These are phyloP conservation scores for Mortierella sp. DNA, from an alignment of 371 early-diverging fungal genomes.

Conservation along the genomic window DNA sequence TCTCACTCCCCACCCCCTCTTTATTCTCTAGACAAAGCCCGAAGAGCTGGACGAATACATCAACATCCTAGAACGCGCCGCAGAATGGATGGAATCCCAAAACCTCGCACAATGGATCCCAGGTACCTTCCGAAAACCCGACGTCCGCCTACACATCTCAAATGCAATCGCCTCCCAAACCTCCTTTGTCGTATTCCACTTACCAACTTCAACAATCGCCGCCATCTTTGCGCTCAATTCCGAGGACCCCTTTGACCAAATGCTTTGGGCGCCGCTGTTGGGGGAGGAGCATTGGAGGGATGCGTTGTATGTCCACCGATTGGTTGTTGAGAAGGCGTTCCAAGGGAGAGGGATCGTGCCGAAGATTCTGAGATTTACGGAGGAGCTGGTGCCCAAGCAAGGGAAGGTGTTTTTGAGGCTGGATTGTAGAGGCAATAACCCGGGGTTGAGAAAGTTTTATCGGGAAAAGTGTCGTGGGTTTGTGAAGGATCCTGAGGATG, in stretches of 20 bases:
- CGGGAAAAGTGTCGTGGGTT: constrained; percentile 42
- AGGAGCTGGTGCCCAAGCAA: constrained; percentile 21
- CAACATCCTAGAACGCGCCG: constrained; percentile 52
- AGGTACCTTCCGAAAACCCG: constrained; percentile 44
- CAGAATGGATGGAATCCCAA: constrained; percentile 55
- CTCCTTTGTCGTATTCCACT: constrained; percentile 41
- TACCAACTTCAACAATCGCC: constrained; percentile 23
- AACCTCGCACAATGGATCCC: constrained; percentile 51
- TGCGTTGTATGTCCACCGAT: constrained; percentile 50
- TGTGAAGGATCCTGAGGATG: constrained; percentile 15
- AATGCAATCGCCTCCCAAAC: constrained; percentile 27
- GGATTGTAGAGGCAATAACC: constrained; percentile 53
- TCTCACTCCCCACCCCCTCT: background rate
- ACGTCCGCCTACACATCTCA: constrained; percentile 26
- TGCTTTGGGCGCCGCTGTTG: constrained; percentile 41
- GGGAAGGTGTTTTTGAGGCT: constrained; percentile 34
- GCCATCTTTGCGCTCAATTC: constrained; percentile 51
- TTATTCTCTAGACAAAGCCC: constrained; percentile 19
- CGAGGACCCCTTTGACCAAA: constrained; percentile 53
- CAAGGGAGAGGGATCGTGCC: constrained; percentile 48
- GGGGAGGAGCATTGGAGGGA: constrained; percentile 43
- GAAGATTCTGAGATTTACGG: constrained; percentile 27
- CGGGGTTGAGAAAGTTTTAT: constrained; percentile 41
- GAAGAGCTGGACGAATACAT: constrained; percentile 40
- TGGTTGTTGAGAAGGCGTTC: constrained; percentile 43